Percentiles rank a stretch among this genome's conserved stretches.
These are phyloP conservation scores for Incumbomyces lentus DNA, from an alignment of 2,329 filamentous ascomycete species.

Conservation along the genomic window DNA sequence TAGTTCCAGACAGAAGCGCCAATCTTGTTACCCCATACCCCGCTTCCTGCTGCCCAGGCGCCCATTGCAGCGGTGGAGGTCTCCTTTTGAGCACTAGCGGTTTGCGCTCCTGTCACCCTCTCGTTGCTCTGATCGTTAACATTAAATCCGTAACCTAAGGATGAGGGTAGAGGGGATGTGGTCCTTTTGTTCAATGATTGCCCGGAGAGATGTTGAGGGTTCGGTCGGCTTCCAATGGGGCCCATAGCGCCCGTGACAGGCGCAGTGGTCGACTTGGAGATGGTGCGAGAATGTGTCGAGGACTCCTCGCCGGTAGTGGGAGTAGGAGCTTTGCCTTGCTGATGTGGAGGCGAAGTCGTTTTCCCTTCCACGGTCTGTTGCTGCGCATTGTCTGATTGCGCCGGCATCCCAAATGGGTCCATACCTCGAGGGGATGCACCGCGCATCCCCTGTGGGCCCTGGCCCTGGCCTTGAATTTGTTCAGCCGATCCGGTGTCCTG, in stretches of 20 bases:
- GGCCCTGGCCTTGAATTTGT: slow-evolving; percentile 51
- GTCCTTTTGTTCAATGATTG: slow-evolving; percentile 65
- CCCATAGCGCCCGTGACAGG: slow-evolving; percentile 59
- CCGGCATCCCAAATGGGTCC: slow-evolving; percentile 54
- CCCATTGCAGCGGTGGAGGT: slow-evolving; percentile 38
- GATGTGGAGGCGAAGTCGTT: slow-evolving; percentile 48
- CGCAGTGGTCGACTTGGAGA: slow-evolving; percentile 44
- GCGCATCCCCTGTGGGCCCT: slow-evolving; percentile 45
- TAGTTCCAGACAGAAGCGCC: slow-evolving; percentile 94
- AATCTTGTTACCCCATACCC: slow-evolving; percentile 74
- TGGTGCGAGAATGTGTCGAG: slow-evolving; percentile 63
- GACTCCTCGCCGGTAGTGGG: slow-evolving; percentile 60
- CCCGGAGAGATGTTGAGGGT: slow-evolving; percentile 45
- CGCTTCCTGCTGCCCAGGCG: slow-evolving; percentile 69
- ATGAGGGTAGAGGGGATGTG: slow-evolving; percentile 85
- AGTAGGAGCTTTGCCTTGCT: slow-evolving; percentile 63
- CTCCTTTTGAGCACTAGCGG: slow-evolving; percentile 43
- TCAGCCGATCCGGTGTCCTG: slow-evolving; percentile 57
- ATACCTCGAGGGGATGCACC: slow-evolving; percentile 72
- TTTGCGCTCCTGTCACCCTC: slow-evolving; percentile 42
- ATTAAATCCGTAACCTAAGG: slow-evolving; percentile 50
- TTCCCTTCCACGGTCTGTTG: slow-evolving; percentile 44
- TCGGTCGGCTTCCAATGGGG: slow-evolving; percentile 84
- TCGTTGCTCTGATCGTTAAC: slow-evolving; percentile 41
- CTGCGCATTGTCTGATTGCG: slow-evolving; percentile 32